A percentile compares a stretch with the other conserved stretches of the same genome.
phyloP scores from a whole-genome alignment of 768 basidiomycete species.

The Boletus fagicola region DNA sequence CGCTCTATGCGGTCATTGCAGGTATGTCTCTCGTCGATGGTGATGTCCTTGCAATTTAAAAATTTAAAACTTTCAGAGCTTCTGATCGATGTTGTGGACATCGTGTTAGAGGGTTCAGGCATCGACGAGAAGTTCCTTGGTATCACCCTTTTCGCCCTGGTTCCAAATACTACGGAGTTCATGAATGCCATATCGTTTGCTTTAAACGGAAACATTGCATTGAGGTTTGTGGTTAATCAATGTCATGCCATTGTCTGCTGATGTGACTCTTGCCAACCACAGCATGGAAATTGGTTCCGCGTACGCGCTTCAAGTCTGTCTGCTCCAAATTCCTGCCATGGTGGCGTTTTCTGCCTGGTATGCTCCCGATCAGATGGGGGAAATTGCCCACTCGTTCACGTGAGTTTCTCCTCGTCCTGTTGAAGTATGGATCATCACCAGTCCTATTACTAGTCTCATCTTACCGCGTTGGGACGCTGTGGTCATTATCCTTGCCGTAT shows the following conservation, averaged over 20 bases:
- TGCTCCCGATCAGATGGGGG: conserved; percentile 80
- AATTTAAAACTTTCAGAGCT: conserved; percentile 56
- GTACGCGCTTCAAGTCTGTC: conserved; percentile 96
- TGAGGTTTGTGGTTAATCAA: conserved; percentile 61
- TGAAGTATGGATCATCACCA: background rate
- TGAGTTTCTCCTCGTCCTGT: conserved; percentile 41
- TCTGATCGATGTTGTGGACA: conserved; percentile 93
- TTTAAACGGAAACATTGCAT: conserved; percentile 91
- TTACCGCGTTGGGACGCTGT: conserved; percentile 99
- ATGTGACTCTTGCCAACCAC: conserved; percentile 1
- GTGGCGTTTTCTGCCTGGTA: conserved; percentile 98
- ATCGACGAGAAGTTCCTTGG: conserved; percentile 98
- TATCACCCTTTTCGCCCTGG: conserved; percentile 92
- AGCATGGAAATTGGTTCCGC: conserved; percentile 99
- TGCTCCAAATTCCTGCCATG: conserved; percentile 98
- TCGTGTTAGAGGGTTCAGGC: conserved; percentile 83
- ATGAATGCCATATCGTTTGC: conserved; percentile 99
- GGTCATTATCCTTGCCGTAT: conserved; percentile 91
- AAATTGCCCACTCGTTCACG: conserved; percentile 91
- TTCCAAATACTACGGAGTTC: conserved; percentile 98
- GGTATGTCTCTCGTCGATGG: conserved; percentile 50
- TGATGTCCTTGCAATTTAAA: background rate
- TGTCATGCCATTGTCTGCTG: background rate
- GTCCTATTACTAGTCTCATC: conserved; percentile 61
- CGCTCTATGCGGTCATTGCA: conserved; percentile 91